Conservation (phyloP, 345 rosid species). For the Salix udensis region DNA sequence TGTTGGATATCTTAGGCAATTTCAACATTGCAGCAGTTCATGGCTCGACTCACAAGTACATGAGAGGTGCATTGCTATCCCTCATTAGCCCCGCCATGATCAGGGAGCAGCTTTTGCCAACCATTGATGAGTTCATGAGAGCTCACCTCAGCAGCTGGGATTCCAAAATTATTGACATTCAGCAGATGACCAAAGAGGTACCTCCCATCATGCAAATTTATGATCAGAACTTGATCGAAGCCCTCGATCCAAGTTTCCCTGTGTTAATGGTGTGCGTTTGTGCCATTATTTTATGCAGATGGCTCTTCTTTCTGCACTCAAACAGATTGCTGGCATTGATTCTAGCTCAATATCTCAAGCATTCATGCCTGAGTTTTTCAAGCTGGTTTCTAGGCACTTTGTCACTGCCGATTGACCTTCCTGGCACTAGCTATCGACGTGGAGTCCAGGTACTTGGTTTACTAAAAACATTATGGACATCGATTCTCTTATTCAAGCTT, state of each 20-base stretch:
- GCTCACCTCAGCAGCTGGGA: slow-evolving; percentile 55
- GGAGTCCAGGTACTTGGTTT: slow-evolving; percentile 54
- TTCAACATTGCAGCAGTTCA: slow-evolving; percentile 78
- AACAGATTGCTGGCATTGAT: slow-evolving; percentile 50
- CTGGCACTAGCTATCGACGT: slow-evolving; percentile 65
- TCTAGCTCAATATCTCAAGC: slow-evolving; percentile 28
- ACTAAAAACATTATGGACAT: no score
- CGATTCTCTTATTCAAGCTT: neutral
- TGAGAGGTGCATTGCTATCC: slow-evolving; percentile 65
- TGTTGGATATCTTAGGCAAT: slow-evolving; percentile 71
- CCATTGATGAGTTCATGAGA: slow-evolving; percentile 58
- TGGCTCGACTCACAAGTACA: slow-evolving; percentile 61
- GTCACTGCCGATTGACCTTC: slow-evolving; percentile 71
- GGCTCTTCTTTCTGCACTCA: slow-evolving; percentile 57
- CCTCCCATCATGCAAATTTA: neutral
- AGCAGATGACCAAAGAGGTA: slow-evolving; percentile 73
- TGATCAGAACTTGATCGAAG: neutral
- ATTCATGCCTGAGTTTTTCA: slow-evolving; percentile 60
- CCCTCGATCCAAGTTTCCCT: neutral
- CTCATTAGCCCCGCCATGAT: slow-evolving; percentile 58
- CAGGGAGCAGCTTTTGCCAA: slow-evolving; percentile 53
- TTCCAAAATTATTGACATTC: slow-evolving; percentile 54
- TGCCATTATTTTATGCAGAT: slow-evolving; percentile 36
- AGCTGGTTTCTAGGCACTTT: slow-evolving; percentile 71
- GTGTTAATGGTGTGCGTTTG: neutral